Evolutionary conservation across 495 filamentous ascomycete species (phyloP).

Genomic region (Penicillium malachiteum): DNA sequence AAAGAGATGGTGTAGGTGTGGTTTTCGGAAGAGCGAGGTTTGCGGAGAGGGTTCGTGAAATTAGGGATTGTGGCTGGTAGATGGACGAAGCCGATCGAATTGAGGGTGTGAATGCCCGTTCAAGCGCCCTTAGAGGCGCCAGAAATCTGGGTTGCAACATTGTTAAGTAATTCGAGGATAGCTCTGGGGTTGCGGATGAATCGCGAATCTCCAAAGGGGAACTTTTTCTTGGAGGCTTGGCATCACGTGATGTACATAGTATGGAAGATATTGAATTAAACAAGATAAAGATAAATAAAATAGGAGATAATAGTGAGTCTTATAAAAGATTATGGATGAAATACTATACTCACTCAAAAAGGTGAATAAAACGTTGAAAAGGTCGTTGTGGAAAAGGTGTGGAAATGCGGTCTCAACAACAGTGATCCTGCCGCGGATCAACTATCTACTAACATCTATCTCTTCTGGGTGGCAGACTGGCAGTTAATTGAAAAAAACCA

Average conservation of each 20-base stretch:
- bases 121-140: slow-evolving; percentile 41
- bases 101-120: slow-evolving; percentile 34
- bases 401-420: too few species aligned
- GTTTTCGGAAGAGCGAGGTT: slow-evolving; percentile 27
- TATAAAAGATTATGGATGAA: too few species aligned
- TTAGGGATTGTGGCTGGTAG: slow-evolving; percentile 31
- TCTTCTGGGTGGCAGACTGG: too few species aligned
- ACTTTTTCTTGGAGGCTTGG: slow-evolving; percentile 42
- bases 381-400: too few species aligned
- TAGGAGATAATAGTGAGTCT: too few species aligned
- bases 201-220: slow-evolving; percentile 25
- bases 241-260: slow-evolving; percentile 23
- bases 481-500: too few species aligned
- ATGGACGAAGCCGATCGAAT: slow-evolving; percentile 23
- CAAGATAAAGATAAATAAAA: too few species aligned
- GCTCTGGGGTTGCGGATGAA: slow-evolving; percentile 14
- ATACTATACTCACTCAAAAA: too few species aligned
- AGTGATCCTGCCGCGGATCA: too few species aligned
- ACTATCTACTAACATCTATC: too few species aligned
- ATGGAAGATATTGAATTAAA: too few species aligned
- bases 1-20: slow-evolving; percentile 27
- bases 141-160: slow-evolving; percentile 47
- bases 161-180: slow-evolving; percentile 17
- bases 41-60: slow-evolving; percentile 41
- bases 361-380: too few species aligned